Percentiles rank a stretch among this genome's conserved stretches.
phyloP scores from a whole-genome alignment of 305 asterid species.

The Fraxinus platypoda region DNA sequence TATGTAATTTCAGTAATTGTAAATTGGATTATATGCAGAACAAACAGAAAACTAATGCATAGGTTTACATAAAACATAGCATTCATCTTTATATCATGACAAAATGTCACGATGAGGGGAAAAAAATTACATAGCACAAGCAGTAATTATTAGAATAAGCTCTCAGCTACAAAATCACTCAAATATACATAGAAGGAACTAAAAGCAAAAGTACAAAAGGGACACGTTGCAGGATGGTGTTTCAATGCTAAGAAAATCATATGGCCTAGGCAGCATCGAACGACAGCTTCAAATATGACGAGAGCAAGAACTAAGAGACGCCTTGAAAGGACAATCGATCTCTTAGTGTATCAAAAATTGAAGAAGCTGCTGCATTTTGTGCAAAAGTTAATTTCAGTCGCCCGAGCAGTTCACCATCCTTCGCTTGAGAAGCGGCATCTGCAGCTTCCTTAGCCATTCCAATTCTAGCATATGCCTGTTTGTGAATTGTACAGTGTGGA shows the following conservation, averaged over 20 bases:
- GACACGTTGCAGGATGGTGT: neutral
- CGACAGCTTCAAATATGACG: neutral
- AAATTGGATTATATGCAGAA: neutral
- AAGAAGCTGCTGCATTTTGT: slow-evolving; percentile 68
- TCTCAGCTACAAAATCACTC: neutral
- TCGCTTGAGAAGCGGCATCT: slow-evolving; percentile 86
- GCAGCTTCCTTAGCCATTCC: slow-evolving; percentile 98
- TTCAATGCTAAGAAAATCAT: neutral
- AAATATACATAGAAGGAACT: neutral
- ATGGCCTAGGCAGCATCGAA: neutral
- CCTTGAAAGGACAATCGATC: slow-evolving; percentile 81
- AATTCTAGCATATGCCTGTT: slow-evolving; percentile 82
- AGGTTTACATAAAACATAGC: neutral
- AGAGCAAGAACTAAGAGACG: slow-evolving; percentile 42
- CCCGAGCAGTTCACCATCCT: slow-evolving; percentile 84
- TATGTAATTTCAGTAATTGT: neutral
- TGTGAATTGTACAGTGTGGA: neutral
- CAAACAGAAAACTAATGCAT: neutral
- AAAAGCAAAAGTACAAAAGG: neutral
- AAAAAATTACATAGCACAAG: neutral
- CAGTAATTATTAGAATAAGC: neutral
- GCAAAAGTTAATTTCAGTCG: slow-evolving; percentile 62
- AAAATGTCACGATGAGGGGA: neutral
- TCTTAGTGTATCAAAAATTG: slow-evolving; percentile 73
- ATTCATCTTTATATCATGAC: neutral